Conservation (phyloP, 176 grass and related monocot species). For the Guadua angustifolia region DNA sequence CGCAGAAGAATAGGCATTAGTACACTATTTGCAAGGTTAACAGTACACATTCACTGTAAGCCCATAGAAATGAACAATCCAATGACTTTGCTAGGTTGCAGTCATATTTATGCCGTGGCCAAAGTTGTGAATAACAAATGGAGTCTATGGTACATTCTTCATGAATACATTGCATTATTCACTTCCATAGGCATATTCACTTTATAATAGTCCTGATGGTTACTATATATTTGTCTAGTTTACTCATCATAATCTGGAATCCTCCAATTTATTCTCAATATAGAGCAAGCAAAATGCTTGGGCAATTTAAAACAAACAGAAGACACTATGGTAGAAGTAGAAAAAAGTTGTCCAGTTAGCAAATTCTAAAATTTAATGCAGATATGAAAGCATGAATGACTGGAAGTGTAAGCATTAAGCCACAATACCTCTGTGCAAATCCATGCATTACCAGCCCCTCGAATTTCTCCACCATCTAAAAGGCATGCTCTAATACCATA, state of each 20-base stretch:
- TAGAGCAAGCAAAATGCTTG: constrained; percentile 18
- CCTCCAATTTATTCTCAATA: constrained; percentile 27
- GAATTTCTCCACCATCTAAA: constrained; percentile 96
- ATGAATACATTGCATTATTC: constrained; percentile 11
- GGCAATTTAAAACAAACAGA: not conserved
- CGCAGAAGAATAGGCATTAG: not conserved
- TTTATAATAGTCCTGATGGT: not conserved
- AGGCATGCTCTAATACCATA: constrained; percentile 98
- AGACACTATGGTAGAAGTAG: constrained; percentile 35
- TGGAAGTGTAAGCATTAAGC: constrained; percentile 37
- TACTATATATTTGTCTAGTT: constrained; percentile 24
- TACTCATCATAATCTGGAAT: constrained; percentile 18
- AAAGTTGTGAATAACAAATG: constrained; percentile 32
- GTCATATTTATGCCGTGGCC: not conserved
- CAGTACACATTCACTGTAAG: not conserved
- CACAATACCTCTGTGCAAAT: constrained; percentile 90
- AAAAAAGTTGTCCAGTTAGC: constrained; percentile 10
- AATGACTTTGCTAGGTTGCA: constrained; percentile 9
- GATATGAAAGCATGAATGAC: constrained; percentile 7
- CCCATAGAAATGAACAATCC: constrained; percentile 7
- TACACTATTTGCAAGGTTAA: not conserved
- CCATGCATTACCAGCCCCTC: constrained; percentile 96
- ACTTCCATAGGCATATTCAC: constrained; percentile 18
- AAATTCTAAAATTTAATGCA: constrained; percentile 28
- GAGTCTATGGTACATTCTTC: constrained; percentile 27